Percentiles rank a stretch among this genome's conserved stretches.
Evolutionary conservation across 108 stramenopile genomes (phyloP).

Genomic region (Pseudonitzschia delicatissima): DNA sequence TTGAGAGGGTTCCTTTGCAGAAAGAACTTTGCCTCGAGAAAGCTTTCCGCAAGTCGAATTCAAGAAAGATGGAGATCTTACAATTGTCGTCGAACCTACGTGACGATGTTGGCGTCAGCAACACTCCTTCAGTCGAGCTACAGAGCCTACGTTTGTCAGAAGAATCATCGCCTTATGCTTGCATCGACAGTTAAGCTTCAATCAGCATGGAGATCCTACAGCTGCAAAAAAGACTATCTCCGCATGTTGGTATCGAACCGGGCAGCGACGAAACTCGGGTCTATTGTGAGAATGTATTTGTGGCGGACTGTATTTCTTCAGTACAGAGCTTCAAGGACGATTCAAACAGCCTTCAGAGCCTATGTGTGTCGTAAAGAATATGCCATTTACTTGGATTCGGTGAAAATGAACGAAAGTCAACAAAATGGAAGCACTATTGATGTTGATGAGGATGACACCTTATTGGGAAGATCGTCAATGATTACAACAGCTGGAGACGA

Average conservation of each 20-base stretch:
- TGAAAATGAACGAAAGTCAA: too few relatives aligned
- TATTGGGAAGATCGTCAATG: too few relatives aligned
- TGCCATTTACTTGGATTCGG: too few relatives aligned
- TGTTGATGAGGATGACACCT: too few relatives aligned
- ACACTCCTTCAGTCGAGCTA: neutral
- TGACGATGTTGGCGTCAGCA: neutral
- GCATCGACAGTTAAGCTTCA: neutral
- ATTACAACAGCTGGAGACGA: too few relatives aligned
- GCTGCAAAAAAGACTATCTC: neutral
- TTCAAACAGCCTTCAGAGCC: neutral
- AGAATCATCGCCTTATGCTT: neutral
- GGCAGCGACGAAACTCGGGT: neutral
- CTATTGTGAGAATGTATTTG: neutral
- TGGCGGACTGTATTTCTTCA: neutral
- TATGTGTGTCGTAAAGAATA: neutral
- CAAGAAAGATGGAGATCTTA: neutral
- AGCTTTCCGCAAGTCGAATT: neutral
- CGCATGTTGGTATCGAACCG: neutral
- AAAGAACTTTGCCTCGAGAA: neutral
- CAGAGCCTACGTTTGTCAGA: neutral
- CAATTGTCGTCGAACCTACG: neutral
- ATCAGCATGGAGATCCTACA: neutral
- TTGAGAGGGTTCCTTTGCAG: neutral
- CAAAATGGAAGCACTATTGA: too few relatives aligned
- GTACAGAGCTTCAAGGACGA: neutral